phyloP scores from a whole-genome alignment of 2,329 filamentous ascomycete genomes.

The Clonostachys byssicola region DNA sequence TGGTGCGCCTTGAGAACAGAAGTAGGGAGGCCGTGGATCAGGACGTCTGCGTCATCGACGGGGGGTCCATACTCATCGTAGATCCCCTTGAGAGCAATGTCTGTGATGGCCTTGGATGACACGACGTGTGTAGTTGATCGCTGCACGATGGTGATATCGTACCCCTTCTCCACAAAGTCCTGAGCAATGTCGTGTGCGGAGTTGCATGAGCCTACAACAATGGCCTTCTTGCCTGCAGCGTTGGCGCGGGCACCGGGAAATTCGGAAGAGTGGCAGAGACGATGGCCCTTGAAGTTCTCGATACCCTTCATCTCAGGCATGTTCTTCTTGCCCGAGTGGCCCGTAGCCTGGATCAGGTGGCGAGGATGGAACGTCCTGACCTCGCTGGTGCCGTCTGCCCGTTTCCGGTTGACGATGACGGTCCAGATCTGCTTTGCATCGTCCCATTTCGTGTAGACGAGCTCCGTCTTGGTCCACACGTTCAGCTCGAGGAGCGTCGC shows the following conservation, averaged over 20 bases:
- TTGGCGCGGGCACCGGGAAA: conserved; percentile 47
- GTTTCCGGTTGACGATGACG: conserved; percentile 43
- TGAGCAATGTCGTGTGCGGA: conserved; percentile 67
- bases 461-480: conserved; percentile 53
- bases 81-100: conserved; percentile 47
- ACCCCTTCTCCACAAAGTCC: conserved; percentile 63
- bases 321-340: conserved; percentile 64
- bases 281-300: conserved; percentile 51
- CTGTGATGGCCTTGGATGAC: conserved; percentile 45
- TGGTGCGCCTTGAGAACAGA: conserved; percentile 59
- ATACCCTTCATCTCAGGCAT: conserved; percentile 54
- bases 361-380: conserved; percentile 53
- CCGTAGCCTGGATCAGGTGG: conserved; percentile 64
- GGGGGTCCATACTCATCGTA: conserved; percentile 50
- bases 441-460: conserved; percentile 45
- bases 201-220: conserved; percentile 67
- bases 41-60: conserved; percentile 62
- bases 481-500: conserved; percentile 61
- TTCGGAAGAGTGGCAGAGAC: conserved; percentile 59
- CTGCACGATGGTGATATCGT: conserved; percentile 66
- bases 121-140: conserved; percentile 62
- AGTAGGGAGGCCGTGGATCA: conserved; percentile 51
- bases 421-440: conserved; percentile 48
- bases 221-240: conserved; percentile 50
- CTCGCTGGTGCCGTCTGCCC: conserved; percentile 40